Base-by-base conservation (phyloP, 352 stramenopile species). In the Globisporangium viniferum region DNA sequence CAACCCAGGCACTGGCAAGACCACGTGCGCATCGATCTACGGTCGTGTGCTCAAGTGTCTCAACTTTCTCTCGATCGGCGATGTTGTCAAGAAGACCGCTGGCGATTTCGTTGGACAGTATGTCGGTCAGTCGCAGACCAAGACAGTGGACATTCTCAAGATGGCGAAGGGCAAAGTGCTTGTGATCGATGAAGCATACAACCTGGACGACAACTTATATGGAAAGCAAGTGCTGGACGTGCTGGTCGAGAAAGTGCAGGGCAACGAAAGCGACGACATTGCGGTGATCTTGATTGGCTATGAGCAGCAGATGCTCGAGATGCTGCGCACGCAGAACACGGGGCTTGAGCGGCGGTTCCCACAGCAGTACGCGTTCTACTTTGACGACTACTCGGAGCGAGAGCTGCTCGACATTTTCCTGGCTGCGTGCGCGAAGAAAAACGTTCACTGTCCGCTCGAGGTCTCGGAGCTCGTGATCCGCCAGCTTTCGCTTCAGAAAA, bases 141-240 rank as follows among this genome's bases (percentile, higher is more conserved):
- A 97, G 62, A 98, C 93, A 8, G 68, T 73, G 1, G 79, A 89
- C 15, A 91, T 98, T 51, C 73, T 98, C 22, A 80, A 96, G 22
- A 73, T 79, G 61, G 78, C 87, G 0, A 82, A 89, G 54, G 94
- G 94, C 5, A 97, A 97, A 64, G 92, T 98, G 20, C 74, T 98
- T 7, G 82, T 98, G 9, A 98, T 98, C 55, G 94, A 98, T 62
- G 94, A 98, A 72, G 93, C 93, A 0, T 98, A 98, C 78, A 94
- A 84, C n/a, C 62, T 98, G 4, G 79, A 97, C 65, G 81, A 90
- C 46, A 78, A 78, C 5, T 59, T 72, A 56, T 92, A 81, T 44
- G 84, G 84, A 3, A 91, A 91, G 64, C 80, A 90, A 68, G 88
- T 88, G 44, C 53, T 97, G 2, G 83, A 98, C 69, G 91, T 95